Evolutionary conservation across 768 basidiomycete species (phyloP).

Genomic region (Neoboletus magnificus): DNA sequence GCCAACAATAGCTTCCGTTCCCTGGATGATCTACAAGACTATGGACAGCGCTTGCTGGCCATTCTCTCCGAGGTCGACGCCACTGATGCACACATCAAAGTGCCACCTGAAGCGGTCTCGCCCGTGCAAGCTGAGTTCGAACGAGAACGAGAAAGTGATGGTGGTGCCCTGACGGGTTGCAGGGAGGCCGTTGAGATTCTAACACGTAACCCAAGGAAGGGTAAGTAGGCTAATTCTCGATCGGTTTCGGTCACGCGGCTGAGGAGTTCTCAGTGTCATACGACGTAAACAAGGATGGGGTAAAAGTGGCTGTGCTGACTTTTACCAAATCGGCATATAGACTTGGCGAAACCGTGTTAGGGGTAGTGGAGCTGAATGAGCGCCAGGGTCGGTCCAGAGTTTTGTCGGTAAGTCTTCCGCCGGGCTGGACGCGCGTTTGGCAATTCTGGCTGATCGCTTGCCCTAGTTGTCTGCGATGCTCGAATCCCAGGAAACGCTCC

Average conservation of each 20-base stretch:
- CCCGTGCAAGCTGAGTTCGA: conserved; percentile 25
- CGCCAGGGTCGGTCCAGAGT: conserved; percentile 69
- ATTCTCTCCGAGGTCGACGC: conserved; percentile 39
- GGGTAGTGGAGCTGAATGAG: conserved; percentile 85
- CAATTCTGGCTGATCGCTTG: not conserved
- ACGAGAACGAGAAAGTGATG: conserved; percentile 40
- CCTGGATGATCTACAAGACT: conserved; percentile 47
- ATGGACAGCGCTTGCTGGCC: conserved; percentile 50
- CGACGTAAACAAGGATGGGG: conserved; percentile 92
- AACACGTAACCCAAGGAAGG: conserved; percentile 85
- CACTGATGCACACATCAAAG: conserved; percentile 25
- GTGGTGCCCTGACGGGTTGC: conserved; percentile 50
- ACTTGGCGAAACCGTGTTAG: conserved; percentile 88
- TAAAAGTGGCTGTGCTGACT: conserved; percentile 85
- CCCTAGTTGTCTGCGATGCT: conserved; percentile 80
- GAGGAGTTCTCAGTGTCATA: conserved; percentile 63
- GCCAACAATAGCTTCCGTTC: conserved; percentile 23
- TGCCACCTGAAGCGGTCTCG: conserved; percentile 24
- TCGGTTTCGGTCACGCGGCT: not conserved
- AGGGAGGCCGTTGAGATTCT: conserved; percentile 89
- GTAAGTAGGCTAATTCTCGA: conserved; percentile 38
- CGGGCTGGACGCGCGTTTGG: not conserved
- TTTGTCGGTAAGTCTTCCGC: conserved; percentile 58
- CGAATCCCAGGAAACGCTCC: conserved; percentile 85
- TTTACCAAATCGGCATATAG: conserved; percentile 90